Percentiles rank a stretch among this genome's conserved stretches.
phyloP scores from a whole-genome alignment of 352 stramenopile genomes.

The Pseudoperonospora humuli region DNA sequence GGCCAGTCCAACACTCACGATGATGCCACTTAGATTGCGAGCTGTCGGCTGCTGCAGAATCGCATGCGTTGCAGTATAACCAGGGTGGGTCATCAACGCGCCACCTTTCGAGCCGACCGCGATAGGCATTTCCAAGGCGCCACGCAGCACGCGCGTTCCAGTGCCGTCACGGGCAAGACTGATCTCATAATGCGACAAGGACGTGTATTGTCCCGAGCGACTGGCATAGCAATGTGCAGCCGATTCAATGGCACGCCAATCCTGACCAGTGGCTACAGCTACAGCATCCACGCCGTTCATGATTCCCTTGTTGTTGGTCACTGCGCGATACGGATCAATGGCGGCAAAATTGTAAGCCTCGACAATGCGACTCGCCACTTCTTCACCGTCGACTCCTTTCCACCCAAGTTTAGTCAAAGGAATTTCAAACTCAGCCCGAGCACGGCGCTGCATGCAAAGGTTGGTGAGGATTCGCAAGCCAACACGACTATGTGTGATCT shows the following conservation, averaged over 20 bases:
- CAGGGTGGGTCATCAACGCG: conserved; percentile 73
- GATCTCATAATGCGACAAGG: conserved; percentile 71
- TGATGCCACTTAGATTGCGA: conserved; percentile 51
- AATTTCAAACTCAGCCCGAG: conserved; percentile 63
- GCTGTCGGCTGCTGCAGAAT: conserved; percentile 71
- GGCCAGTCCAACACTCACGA: conserved; percentile 73
- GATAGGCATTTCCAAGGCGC: conserved; percentile 70
- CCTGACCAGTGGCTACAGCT: conserved; percentile 73
- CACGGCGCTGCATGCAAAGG: conserved; percentile 75
- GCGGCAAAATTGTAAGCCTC: conserved; percentile 83
- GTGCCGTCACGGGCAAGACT: conserved; percentile 23
- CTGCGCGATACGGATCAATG: conserved; percentile 73
- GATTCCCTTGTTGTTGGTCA: conserved; percentile 88
- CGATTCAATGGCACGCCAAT: conserved; percentile 81
- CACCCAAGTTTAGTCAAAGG: conserved; percentile 63
- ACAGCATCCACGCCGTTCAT: conserved; percentile 85
- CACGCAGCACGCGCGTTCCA: conserved; percentile 48
- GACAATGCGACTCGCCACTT: conserved; percentile 68
- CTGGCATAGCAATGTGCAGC: conserved; percentile 77
- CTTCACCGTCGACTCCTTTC: conserved; percentile 71
- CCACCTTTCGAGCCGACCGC: conserved; percentile 78
- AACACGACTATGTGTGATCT: conserved; percentile 50
- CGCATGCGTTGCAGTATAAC: conserved; percentile 64
- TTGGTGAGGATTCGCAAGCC: conserved; percentile 87
- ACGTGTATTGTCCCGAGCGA: conserved; percentile 70